Evolutionary conservation across 2,329 filamentous ascomycete genomes (phyloP).

Genomic region (Fusarium goolgardi): DNA sequence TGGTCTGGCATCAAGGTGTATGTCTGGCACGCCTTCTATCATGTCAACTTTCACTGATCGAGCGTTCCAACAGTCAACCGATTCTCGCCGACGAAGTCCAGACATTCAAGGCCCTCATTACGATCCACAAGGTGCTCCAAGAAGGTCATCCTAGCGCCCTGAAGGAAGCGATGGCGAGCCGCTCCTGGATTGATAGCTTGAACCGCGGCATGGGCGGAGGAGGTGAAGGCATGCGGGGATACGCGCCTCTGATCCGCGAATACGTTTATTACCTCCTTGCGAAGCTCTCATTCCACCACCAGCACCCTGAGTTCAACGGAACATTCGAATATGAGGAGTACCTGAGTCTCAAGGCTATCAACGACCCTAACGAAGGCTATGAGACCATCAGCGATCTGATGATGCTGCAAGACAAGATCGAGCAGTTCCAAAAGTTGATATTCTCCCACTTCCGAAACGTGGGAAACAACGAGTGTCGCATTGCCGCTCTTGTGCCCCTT

Average conservation of each 20-base stretch:
- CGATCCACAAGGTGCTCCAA: constrained; percentile 95
- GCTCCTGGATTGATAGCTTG: constrained; percentile 92
- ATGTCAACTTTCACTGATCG: constrained; percentile 19
- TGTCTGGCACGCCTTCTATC: constrained; percentile 53
- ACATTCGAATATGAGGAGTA: constrained; percentile 99
- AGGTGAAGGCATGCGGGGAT: constrained; percentile 88
- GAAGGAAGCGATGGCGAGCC: constrained; percentile 88
- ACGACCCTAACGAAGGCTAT: constrained; percentile 97
- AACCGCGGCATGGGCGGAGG: constrained; percentile 83
- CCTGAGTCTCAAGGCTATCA: constrained; percentile 96
- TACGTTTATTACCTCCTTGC: constrained; percentile 96
- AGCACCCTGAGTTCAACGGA: constrained; percentile 98
- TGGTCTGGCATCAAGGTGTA: constrained; percentile 99
- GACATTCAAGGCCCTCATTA: constrained; percentile 98
- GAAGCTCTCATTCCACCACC: constrained; percentile 95
- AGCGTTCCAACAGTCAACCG: constrained; percentile 75
- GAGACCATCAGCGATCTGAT: constrained; percentile 98
- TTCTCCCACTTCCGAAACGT: constrained; percentile 95
- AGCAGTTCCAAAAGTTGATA: constrained; percentile 97
- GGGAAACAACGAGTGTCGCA: constrained; percentile 95
- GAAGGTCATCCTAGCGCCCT: constrained; percentile 92
- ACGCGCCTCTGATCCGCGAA: constrained; percentile 92
- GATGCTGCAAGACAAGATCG: constrained; percentile 97
- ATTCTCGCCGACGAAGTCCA: constrained; percentile 98
- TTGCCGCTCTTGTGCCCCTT: constrained; percentile 90